Base-by-base conservation (phyloP, 331 rosid species). In the Arachis monticola region DNA sequence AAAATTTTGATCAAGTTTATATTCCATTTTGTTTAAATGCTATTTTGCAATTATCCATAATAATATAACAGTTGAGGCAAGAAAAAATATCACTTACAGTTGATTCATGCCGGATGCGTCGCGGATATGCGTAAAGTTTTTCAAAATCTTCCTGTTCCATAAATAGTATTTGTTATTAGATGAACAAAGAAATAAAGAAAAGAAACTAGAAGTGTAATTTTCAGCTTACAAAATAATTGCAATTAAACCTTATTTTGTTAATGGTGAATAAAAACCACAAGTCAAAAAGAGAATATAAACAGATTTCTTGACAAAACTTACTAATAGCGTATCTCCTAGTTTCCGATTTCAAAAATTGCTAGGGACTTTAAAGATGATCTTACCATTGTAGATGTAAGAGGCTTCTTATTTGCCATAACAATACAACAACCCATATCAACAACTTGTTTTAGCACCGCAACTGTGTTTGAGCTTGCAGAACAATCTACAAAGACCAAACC, bases 401-500 rank as follows among this genome's bases (percentile, higher is more conserved):
- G 98, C 87, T 89, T 93, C 84, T 93, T 93, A 80, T 93, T 93
- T 40, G 96, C 98, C 87, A 93, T 69, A 61, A 93, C 94, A 84
- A 83, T 48, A 82, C 97, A 93, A 79, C 96, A 90, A 63, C 94
- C 97, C 81, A 86, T 53, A 77, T 88, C 88, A 56, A 90, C 83
- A 3, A 53, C 97, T 66, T 82, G 90, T 63, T 83, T 90, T 67
- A 94, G 88, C 80, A 90, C 70, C 10, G 11, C 65, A 76, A 88
- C 71, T 40, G 93, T 90, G 84, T 88, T 86, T 17, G 91, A 87
- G 86, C 96, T 91, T 41, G 96, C 96, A 83, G 96, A 85, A 87
- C 98, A 91, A 85, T 93, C 98, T 5, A 93, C 95, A 65, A 86
- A 83, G 58, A 78, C 87, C 83, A 93, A 82, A 74, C 97, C 98